Conservation (phyloP, 192 early-diverging fungal genomes). For the Entomortierella lignicola region DNA sequence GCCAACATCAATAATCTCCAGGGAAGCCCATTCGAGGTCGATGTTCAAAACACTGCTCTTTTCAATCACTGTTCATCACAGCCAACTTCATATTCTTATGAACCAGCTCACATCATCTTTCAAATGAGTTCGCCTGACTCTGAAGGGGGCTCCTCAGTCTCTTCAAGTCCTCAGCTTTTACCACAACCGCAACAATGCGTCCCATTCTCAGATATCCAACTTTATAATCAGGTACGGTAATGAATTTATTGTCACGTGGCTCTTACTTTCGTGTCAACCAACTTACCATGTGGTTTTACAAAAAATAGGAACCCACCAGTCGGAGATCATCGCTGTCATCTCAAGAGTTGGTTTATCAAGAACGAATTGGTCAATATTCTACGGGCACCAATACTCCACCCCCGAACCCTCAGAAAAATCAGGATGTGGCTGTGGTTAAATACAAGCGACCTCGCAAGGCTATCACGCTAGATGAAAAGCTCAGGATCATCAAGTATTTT, state of each 20-base stretch:
- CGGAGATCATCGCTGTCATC: too few species aligned
- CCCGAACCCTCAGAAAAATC: not conserved
- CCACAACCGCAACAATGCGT: not conserved
- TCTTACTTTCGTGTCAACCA: too few species aligned
- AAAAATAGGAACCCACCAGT: too few species aligned
- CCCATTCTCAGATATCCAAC: too few species aligned
- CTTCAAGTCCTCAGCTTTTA: not conserved
- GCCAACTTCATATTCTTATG: not conserved
- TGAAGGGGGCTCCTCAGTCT: not conserved
- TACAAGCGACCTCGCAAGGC: constrained; percentile 3
- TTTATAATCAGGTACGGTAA: too few species aligned
- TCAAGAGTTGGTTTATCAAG: too few species aligned
- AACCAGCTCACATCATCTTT: not conserved
- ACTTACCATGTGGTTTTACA: too few species aligned
- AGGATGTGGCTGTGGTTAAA: not conserved
- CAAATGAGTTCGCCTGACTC: not conserved
- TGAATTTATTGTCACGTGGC: too few species aligned
- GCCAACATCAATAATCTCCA: not conserved
- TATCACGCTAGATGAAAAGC: not conserved
- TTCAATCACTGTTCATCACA: not conserved
- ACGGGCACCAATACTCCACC: too few species aligned
- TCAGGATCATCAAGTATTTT: not conserved
- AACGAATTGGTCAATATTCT: too few species aligned
- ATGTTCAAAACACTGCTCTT: not conserved
- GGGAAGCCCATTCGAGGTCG: not conserved